Evolutionary conservation across 345 rosid species (phyloP).

Genomic region (Aquilaria sinensis): DNA sequence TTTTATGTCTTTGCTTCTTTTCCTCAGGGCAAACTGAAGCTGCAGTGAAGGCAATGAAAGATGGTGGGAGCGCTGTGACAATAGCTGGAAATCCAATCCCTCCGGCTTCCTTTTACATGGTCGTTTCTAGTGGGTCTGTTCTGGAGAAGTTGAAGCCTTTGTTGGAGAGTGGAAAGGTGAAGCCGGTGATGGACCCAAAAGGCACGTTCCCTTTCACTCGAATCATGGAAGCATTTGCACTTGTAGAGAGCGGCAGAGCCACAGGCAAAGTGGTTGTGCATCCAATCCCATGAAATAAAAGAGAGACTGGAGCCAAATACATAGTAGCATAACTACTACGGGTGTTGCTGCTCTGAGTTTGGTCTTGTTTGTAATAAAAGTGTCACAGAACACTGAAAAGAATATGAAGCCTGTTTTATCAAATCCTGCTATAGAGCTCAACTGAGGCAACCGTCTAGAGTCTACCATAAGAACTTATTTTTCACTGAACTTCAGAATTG

Average conservation of each 20-base stretch:
- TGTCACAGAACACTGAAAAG: too few relatives aligned
- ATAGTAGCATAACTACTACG: too few relatives aligned
- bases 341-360: too few relatives aligned
- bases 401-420: too few relatives aligned
- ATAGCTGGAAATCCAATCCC: slow-evolving; percentile 61
- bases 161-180: slow-evolving; percentile 74
- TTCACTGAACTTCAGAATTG: too few relatives aligned
- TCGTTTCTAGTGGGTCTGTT: slow-evolving; percentile 55
- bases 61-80: slow-evolving; percentile 87
- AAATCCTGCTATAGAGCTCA: too few relatives aligned
- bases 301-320: too few relatives aligned
- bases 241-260: slow-evolving; percentile 69
- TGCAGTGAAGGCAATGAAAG: slow-evolving; percentile 82
- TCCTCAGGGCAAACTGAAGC: slow-evolving; percentile 72
- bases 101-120: slow-evolving; percentile 82
- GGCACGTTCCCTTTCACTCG: slow-evolving; percentile 64
- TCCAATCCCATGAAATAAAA: slow-evolving; percentile 45
- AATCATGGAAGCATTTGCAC: slow-evolving; percentile 58
- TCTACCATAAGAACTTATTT: too few relatives aligned
- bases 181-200: slow-evolving; percentile 75
- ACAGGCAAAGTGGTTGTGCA: slow-evolving; percentile 64
- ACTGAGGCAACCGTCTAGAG: too few relatives aligned
- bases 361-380: too few relatives aligned
- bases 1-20: neutral
- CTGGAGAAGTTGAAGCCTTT: slow-evolving; percentile 71